These are phyloP conservation scores for Emmonsiellopsis sp. DNA, from an alignment of 2,329 filamentous ascomycete species.

Conservation along the genomic window DNA sequence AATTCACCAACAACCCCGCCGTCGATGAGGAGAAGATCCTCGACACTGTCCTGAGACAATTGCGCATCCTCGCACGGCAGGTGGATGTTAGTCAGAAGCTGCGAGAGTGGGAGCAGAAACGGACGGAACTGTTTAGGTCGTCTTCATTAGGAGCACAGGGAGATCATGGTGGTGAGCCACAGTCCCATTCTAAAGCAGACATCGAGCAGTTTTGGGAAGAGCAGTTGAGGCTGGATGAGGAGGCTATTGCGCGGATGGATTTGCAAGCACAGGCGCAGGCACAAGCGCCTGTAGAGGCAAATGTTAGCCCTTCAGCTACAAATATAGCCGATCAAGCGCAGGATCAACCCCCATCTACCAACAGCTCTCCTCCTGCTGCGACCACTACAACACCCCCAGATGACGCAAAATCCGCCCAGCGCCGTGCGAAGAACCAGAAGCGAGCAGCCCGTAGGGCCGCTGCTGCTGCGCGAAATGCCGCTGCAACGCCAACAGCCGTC, in stretches of 20 bases:
- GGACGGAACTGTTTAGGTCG: neutral
- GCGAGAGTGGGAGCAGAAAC: constrained; percentile 22
- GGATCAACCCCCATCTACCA: too few species aligned
- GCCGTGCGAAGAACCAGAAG: too few species aligned
- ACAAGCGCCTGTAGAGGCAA: neutral
- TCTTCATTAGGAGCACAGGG: neutral
- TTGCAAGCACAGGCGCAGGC: neutral
- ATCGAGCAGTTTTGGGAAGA: constrained; percentile 2
- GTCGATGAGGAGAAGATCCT: constrained; percentile 37
- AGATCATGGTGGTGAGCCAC: neutral
- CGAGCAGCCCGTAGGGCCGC: too few species aligned
- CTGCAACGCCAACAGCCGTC: too few species aligned
- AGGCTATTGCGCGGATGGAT: neutral
- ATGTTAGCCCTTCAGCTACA: neutral
- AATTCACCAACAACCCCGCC: constrained; percentile 48
- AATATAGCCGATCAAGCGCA: too few species aligned
- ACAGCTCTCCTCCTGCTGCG: too few species aligned
- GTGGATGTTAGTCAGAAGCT: constrained; percentile 39
- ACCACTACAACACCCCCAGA: too few species aligned
- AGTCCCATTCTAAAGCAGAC: neutral
- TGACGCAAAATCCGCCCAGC: too few species aligned
- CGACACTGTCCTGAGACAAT: constrained; percentile 41
- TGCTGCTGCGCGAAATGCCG: too few species aligned
- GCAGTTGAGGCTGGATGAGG: constrained; percentile 1
- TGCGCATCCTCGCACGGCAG: constrained; percentile 42